Conservation (phyloP, 2,329 filamentous ascomycete species). For the Myriangium duriaei region DNA sequence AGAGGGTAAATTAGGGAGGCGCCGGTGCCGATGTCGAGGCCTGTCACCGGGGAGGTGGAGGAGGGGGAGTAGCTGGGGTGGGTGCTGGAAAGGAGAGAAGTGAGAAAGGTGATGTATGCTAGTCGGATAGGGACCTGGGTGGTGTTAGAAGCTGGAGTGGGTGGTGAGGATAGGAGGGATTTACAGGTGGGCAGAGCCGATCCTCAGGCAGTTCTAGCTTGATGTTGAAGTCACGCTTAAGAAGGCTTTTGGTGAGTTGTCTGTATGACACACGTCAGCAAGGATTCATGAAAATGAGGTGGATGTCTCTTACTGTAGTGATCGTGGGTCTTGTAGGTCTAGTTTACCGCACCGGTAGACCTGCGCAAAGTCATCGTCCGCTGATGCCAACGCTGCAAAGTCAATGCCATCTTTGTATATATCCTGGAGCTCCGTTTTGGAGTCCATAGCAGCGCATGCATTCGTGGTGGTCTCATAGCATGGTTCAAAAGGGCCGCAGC, state of each 20-base stretch:
- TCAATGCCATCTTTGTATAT: slow-evolving; percentile 46
- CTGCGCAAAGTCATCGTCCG: slow-evolving; percentile 48
- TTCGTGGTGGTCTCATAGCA: too few species aligned
- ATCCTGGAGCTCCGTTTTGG: slow-evolving; percentile 15
- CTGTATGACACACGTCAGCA: slow-evolving; percentile 22
- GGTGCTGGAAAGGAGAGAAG: slow-evolving; percentile 1
- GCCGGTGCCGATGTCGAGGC: slow-evolving; percentile 55
- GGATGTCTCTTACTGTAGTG: slow-evolving; percentile 58
- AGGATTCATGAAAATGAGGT: too few species aligned
- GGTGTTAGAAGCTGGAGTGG: neutral
- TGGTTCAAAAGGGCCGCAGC: too few species aligned
- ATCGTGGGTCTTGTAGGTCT: slow-evolving; percentile 67
- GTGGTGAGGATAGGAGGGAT: neutral
- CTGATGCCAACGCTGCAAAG: slow-evolving; percentile 47
- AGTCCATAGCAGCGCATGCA: too few species aligned
- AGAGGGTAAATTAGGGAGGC: slow-evolving; percentile 87
- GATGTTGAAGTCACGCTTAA: slow-evolving; percentile 64
- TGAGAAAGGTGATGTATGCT: slow-evolving; percentile 7
- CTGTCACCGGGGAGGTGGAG: neutral
- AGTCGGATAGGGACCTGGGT: slow-evolving; percentile 31
- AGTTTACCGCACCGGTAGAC: slow-evolving; percentile 45
- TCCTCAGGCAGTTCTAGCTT: slow-evolving; percentile 59
- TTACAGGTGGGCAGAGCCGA: slow-evolving; percentile 70
- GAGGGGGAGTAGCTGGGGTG: neutral
- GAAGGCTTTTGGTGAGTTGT: slow-evolving; percentile 62